Conservation (phyloP, 768 basidiomycete species). For the Macrolepiota dolichaula region DNA sequence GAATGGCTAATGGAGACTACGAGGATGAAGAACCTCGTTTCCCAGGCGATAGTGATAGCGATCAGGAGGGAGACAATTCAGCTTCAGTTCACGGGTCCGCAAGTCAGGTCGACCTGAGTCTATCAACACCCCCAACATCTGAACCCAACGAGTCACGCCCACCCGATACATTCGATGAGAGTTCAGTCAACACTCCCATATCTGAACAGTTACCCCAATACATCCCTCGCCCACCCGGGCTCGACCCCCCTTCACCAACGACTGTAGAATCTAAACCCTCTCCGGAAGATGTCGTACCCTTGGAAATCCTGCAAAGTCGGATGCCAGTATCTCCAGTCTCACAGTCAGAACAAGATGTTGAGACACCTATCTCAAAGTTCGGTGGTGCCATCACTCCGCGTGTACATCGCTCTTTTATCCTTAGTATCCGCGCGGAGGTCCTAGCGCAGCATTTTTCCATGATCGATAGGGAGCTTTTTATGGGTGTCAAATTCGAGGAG, state of each 20-base stretch:
- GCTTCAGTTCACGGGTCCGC: constrained; percentile 17
- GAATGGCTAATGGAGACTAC: constrained; percentile 63
- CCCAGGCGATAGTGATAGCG: constrained; percentile 45
- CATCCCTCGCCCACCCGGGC: constrained; percentile 22
- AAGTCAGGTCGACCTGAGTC: constrained; percentile 12
- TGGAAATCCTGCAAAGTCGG: constrained; percentile 64
- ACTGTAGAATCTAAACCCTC: constrained; percentile 42
- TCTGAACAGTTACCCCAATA: constrained; percentile 27
- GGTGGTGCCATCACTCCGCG: constrained; percentile 32
- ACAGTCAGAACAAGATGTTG: constrained; percentile 14
- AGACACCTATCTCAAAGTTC: constrained; percentile 28
- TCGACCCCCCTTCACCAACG: constrained; percentile 23
- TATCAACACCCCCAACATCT: constrained; percentile 13
- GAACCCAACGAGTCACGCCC: constrained; percentile 10
- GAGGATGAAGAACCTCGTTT: constrained; percentile 58
- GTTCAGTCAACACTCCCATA: constrained; percentile 28
- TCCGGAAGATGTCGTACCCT: constrained; percentile 59
- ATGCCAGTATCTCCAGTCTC: constrained; percentile 28
- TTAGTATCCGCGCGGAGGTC: constrained; percentile 54
- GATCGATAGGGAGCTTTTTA: constrained; percentile 87
- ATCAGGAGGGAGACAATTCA: constrained; percentile 24
- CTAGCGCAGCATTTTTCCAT: constrained; percentile 80
- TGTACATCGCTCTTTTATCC: constrained; percentile 70
- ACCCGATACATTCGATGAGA: constrained; percentile 8
- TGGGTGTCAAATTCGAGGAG: constrained; percentile 84